Evolutionary conservation across 768 basidiomycete species (phyloP).

Genomic region (Xerocomellus amylosporus): DNA sequence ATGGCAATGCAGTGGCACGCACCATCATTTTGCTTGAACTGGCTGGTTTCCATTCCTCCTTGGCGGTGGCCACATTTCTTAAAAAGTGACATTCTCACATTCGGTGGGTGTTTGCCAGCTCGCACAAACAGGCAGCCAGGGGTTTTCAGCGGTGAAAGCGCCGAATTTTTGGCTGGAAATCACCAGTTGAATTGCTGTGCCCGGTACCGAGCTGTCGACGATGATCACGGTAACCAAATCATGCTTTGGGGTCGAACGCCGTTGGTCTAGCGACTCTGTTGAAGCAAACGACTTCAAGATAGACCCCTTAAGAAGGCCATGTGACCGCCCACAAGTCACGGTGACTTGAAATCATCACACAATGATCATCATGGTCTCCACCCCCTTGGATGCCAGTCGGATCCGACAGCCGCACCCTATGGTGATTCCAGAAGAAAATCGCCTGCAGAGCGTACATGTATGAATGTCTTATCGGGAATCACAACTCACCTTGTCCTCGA

Average conservation of each 20-base stretch:
- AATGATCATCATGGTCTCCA: not conserved
- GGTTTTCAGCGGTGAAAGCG: not conserved
- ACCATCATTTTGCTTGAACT: not conserved
- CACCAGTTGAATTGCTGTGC: not conserved
- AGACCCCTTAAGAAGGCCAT: not conserved
- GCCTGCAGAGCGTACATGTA: not conserved
- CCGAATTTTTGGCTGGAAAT: not conserved
- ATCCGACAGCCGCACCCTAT: not conserved
- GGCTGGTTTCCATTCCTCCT: not conserved
- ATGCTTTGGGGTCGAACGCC: not conserved
- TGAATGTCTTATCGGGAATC: not conserved
- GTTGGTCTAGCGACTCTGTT: not conserved
- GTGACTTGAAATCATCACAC: not conserved
- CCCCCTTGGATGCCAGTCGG: not conserved
- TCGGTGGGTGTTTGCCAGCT: not conserved
- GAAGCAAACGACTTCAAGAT: not conserved
- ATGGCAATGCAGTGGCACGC: not conserved
- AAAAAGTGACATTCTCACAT: not conserved
- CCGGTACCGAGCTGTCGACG: not conserved
- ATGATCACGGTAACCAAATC: not conserved
- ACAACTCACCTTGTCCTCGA: constrained; percentile 17
- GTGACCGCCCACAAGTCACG: not conserved
- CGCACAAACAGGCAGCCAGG: not conserved
- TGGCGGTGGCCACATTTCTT: not conserved
- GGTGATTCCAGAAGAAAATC: not conserved